Percentiles rank a stretch among this genome's conserved stretches.
These are phyloP conservation scores for Vachellia collinsii DNA, from an alignment of 306 rosid genomes.

Conservation along the genomic window DNA sequence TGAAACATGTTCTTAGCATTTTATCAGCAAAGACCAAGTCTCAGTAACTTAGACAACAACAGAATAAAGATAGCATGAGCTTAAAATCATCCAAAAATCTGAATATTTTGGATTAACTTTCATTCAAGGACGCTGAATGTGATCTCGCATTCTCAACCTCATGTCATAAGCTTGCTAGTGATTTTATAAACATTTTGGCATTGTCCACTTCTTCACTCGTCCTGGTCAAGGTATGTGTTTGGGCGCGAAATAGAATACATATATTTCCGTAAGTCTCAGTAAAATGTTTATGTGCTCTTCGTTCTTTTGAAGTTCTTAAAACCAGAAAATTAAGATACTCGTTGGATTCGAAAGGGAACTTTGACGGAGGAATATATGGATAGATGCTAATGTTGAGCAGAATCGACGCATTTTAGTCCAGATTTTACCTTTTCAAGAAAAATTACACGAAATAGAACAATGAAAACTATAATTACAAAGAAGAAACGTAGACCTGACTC, in stretches of 20 bases:
- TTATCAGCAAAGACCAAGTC: not conserved
- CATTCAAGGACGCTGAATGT: not conserved
- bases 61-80: not conserved
- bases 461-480: slow-evolving; percentile 4
- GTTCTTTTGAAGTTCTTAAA: not conserved
- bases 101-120: not conserved
- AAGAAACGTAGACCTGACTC: slow-evolving; percentile 50
- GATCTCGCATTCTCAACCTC: not conserved
- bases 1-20: not conserved
- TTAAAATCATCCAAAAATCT: not conserved
- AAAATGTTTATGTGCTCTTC: not conserved
- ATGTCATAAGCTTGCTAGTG: not conserved
- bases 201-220: not conserved
- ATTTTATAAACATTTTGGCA: not conserved
- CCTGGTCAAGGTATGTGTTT: not conserved
- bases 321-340: not conserved
- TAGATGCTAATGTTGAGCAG: slow-evolving; percentile 9
- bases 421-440: not conserved
- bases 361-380: not conserved
- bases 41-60: not conserved
- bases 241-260: not conserved
- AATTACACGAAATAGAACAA: not conserved
- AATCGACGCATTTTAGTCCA: not conserved
- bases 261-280: not conserved
- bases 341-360: not conserved